Conservation (phyloP, 2,329 filamentous ascomycete species). For the Pyricularia sp. region DNA sequence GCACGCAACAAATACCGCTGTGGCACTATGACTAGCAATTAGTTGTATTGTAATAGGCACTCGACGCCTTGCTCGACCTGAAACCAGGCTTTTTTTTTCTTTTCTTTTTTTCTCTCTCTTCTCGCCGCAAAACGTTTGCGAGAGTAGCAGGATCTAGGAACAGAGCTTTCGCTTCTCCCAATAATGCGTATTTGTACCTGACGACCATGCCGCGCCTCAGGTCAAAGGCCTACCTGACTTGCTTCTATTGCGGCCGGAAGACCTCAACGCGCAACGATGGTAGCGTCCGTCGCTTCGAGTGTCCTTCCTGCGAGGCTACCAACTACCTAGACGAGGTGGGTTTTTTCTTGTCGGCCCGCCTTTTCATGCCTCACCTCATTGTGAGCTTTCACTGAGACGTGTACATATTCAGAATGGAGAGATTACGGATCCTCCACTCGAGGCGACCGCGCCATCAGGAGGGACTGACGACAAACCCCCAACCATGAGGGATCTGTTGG, state of each 20-base stretch:
- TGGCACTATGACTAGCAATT: background rate
- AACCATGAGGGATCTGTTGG: background rate
- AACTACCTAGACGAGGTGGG: conserved; percentile 78
- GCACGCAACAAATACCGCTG: background rate
- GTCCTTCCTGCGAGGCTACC: conserved; percentile 66
- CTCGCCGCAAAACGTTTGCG: background rate
- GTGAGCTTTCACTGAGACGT: background rate
- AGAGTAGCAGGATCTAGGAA: background rate
- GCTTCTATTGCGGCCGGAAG: conserved; percentile 73
- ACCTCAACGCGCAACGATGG: conserved; percentile 48
- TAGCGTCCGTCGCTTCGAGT: conserved; percentile 53
- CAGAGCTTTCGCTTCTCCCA: background rate
- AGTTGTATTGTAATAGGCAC: background rate
- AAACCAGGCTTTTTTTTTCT: background rate
- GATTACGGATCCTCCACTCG: conserved; percentile 72
- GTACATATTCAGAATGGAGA: conserved; percentile 55
- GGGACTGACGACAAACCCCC: background rate
- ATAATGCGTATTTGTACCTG: background rate
- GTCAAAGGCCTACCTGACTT: conserved; percentile 39
- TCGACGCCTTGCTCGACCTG: background rate
- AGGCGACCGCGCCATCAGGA: conserved; percentile 30
- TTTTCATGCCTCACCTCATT: too few relatives aligned
- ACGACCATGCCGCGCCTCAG: conserved; percentile 29
- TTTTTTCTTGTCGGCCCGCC: background rate
- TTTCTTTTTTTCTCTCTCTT: too few relatives aligned